Conservation (phyloP, 2,329 filamentous ascomycete species). For the Cryphonectria parasitica region DNA sequence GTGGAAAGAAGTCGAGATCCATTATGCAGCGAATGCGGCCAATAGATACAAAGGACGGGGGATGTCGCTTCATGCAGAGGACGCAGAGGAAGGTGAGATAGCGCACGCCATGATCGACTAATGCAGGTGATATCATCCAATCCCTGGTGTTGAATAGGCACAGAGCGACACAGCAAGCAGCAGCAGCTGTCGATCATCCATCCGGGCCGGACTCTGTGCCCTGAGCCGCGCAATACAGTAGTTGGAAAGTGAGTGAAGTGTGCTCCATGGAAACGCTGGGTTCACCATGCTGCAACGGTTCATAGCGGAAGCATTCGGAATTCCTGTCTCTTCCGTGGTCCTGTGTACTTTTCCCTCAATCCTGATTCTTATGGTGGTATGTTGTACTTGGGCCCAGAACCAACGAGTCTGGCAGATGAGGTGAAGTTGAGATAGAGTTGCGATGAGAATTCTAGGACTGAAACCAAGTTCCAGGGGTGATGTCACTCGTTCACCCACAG, state of each 20-base stretch:
- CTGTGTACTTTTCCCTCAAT: background rate
- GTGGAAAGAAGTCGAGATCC: conserved; percentile 22
- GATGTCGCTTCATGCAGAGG: conserved; percentile 22
- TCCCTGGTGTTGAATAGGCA: background rate
- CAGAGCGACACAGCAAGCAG: background rate
- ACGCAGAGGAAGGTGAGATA: conserved; percentile 18
- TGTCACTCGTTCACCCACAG: conserved; percentile 7
- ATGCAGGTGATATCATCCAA: conserved; percentile 7
- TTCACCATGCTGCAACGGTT: background rate
- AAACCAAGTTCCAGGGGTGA: conserved; percentile 3
- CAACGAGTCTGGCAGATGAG: background rate
- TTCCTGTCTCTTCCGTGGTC: background rate
- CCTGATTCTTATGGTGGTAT: background rate
- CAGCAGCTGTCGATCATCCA: background rate
- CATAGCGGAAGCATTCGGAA: background rate
- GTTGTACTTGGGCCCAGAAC: background rate
- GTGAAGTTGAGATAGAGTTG: conserved; percentile 19
- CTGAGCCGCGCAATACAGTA: background rate
- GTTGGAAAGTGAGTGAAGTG: background rate
- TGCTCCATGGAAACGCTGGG: background rate
- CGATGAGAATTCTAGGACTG: conserved; percentile 3
- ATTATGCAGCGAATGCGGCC: conserved; percentile 24
- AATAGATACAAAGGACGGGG: conserved; percentile 12
- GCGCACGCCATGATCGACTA: conserved; percentile 1
- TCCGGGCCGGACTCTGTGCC: background rate